These are phyloP conservation scores for Solanum hybrid DNA, from an alignment of 305 asterid species.

Conservation along the genomic window DNA sequence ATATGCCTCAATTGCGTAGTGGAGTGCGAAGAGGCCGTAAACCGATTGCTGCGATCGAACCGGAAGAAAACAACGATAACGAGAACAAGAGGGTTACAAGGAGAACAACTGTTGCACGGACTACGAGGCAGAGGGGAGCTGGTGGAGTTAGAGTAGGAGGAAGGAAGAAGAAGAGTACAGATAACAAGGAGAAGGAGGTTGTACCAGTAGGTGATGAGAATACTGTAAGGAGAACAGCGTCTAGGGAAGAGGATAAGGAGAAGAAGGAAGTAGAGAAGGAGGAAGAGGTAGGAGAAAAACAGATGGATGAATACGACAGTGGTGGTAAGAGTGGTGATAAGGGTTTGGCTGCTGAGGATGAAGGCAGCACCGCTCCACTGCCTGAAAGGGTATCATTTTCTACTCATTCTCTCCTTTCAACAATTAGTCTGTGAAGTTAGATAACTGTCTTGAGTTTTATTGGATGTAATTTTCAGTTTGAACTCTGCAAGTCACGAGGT, in stretches of 20 bases:
- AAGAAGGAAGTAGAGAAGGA: conserved; percentile 1
- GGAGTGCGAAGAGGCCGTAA: conserved; percentile 1
- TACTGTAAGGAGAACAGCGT: not conserved
- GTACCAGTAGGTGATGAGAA: not conserved
- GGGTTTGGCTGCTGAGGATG: not conserved
- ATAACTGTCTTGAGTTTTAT: not conserved
- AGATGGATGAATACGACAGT: conserved; percentile 2
- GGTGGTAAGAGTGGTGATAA: not conserved
- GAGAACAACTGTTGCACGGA: not conserved
- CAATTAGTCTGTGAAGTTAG: not conserved
- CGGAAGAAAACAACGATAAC: not conserved
- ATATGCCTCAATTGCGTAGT: conserved; percentile 8
- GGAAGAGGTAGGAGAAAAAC: not conserved
- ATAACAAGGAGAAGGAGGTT: not conserved
- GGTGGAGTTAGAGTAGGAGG: not conserved
- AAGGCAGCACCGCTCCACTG: not conserved
- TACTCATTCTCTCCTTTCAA: not conserved
- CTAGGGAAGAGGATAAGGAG: not conserved
- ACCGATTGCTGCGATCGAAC: not conserved
- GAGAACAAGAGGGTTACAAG: not conserved
- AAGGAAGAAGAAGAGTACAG: not conserved
- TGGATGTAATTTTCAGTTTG: not conserved
- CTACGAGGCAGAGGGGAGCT: not conserved
- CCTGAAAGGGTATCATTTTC: not conserved
- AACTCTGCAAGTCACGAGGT: not conserved